Evolutionary conservation across 2,329 filamentous ascomycete species (phyloP).

Genomic region (Periconia digitata): DNA sequence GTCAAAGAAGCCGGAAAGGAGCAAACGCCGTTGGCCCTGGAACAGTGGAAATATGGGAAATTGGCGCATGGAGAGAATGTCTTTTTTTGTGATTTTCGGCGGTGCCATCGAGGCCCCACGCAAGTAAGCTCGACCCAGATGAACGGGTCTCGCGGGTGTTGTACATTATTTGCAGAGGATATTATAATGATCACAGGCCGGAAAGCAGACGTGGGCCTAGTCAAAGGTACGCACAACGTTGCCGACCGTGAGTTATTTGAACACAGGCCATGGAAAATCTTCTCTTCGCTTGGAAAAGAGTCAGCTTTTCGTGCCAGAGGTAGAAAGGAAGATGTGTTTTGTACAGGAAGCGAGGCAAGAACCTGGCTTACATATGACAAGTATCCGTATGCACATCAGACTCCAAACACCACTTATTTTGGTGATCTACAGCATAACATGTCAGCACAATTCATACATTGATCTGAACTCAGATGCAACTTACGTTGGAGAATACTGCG

Average conservation of each 20-base stretch:
- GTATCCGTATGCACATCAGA: slow-evolving; percentile 7
- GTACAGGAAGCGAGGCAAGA: slow-evolving; percentile 35
- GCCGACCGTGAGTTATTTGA: slow-evolving; percentile 8
- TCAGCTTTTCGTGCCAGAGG: slow-evolving; percentile 27
- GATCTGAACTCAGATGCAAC: slow-evolving; percentile 30
- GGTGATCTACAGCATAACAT: slow-evolving; percentile 37
- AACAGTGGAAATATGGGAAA: background rate
- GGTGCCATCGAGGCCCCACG: slow-evolving; percentile 9
- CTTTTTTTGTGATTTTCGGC: slow-evolving; percentile 5
- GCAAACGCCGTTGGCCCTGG: background rate
- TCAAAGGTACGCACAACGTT: slow-evolving; percentile 36
- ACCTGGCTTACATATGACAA: slow-evolving; percentile 34
- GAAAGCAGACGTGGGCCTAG: slow-evolving; percentile 38
- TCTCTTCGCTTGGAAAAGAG: slow-evolving; percentile 23
- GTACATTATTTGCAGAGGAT: slow-evolving; percentile 16
- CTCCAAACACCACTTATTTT: slow-evolving; percentile 30
- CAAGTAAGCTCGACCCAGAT: slow-evolving; percentile 4
- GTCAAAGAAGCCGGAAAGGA: background rate
- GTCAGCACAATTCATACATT: slow-evolving; percentile 10
- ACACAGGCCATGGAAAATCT: slow-evolving; percentile 10
- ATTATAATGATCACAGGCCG: slow-evolving; percentile 7
- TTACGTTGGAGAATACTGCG: slow-evolving; percentile 51
- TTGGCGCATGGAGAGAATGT: background rate
- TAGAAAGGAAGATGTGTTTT: slow-evolving; percentile 28
- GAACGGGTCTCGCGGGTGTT: slow-evolving; percentile 14